Conservation (phyloP, 208 protist species). For the Acanthamoeba sp. region DNA sequence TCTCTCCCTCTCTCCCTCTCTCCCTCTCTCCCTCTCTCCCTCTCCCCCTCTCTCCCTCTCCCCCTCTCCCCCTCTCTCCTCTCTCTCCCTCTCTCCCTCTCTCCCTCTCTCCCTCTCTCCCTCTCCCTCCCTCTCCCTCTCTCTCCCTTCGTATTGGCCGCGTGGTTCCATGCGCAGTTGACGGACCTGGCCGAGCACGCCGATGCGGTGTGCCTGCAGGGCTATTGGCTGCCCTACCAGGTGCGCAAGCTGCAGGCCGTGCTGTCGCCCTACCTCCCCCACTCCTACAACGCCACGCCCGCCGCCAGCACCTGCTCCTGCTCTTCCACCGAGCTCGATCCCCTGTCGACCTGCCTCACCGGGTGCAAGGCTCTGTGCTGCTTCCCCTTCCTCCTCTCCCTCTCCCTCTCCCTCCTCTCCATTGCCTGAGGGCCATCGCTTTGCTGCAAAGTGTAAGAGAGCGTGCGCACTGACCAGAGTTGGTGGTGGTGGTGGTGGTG, state of each 20-base stretch:
- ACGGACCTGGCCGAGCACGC: neutral
- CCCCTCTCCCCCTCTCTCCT: neutral
- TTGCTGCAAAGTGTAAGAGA: too few relatives aligned
- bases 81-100: neutral
- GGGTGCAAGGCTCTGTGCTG: neutral
- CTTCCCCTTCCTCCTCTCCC: neutral
- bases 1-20: too few relatives aligned
- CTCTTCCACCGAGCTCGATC: neutral
- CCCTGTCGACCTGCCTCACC: neutral
- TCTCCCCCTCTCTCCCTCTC: neutral
- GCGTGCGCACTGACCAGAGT: too few relatives aligned
- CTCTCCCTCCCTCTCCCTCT: too few relatives aligned
- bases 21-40: neutral
- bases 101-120: neutral
- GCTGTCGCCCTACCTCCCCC: neutral
- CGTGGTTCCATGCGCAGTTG: neutral
- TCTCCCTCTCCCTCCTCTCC: too few relatives aligned
- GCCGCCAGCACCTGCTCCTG: neutral
- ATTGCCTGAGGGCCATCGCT: too few relatives aligned
- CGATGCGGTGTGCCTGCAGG: slow-evolving; percentile 3
- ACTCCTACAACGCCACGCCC: neutral
- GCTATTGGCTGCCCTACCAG: slow-evolving; percentile 14
- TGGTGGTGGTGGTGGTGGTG: too few relatives aligned
- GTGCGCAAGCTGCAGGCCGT: neutral
- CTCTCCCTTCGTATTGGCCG: neutral